Conservation (phyloP, 2,329 filamentous ascomycete species). For the Juglanconis oblonga region DNA sequence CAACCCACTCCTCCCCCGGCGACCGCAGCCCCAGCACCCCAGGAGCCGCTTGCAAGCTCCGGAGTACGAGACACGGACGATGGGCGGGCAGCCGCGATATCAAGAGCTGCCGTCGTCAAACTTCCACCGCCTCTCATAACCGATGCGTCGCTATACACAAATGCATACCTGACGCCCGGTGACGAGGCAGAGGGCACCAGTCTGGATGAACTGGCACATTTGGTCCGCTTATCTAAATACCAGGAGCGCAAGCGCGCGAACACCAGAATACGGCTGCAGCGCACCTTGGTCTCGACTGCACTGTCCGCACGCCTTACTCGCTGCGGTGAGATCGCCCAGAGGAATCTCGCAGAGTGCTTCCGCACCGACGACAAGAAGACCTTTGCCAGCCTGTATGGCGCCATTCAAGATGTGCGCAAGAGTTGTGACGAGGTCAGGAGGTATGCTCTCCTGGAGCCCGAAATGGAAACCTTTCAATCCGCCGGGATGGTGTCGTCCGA, state of each 20-base stretch:
- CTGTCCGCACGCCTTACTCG: conserved; percentile 71
- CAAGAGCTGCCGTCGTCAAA: conserved; percentile 19
- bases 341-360: conserved; percentile 75
- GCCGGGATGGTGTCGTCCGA: conserved; percentile 47
- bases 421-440: conserved; percentile 71
- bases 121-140: conserved; percentile 55
- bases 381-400: conserved; percentile 73
- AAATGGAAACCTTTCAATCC: conserved; percentile 62
- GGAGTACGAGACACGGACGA: conserved; percentile 13
- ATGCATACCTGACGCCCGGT: conserved; percentile 57
- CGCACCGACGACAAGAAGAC: conserved; percentile 74
- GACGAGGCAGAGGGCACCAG: conserved; percentile 64
- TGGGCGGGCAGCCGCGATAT: conserved; percentile 14
- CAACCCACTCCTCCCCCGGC: conserved; percentile 35
- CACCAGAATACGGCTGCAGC: conserved; percentile 69
- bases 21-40: conserved; percentile 23
- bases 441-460: conserved; percentile 69
- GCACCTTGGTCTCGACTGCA: conserved; percentile 71
- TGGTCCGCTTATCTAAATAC: conserved; percentile 75
- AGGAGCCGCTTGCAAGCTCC: conserved; percentile 21
- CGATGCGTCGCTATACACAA: conserved; percentile 65
- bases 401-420: conserved; percentile 74
- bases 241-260: conserved; percentile 77
- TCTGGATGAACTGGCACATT: conserved; percentile 72
- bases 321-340: conserved; percentile 71